Conservation (phyloP, 2,329 filamentous ascomycete genomes). For the Dryadomyces quercivorus region DNA sequence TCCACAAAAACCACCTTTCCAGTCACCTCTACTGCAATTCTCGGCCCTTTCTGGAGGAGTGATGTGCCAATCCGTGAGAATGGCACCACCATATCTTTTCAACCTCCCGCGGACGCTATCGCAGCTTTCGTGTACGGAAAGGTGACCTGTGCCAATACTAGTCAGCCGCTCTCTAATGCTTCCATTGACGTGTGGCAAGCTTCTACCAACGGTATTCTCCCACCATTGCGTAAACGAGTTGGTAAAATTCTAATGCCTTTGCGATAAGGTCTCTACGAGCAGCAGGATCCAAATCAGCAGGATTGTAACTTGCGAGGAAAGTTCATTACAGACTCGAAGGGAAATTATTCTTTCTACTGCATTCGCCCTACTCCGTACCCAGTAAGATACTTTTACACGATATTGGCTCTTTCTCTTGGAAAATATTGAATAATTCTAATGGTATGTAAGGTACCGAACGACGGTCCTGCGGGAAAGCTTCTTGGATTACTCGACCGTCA, state of each 20-base stretch:
- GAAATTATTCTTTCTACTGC: constrained; percentile 50
- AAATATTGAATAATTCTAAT: background rate
- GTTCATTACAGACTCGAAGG: constrained; percentile 28
- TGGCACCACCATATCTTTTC: constrained; percentile 39
- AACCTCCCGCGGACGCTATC: constrained; percentile 24
- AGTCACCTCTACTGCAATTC: constrained; percentile 40
- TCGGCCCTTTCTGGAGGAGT: constrained; percentile 55
- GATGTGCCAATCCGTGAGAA: constrained; percentile 46
- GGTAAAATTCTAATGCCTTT: background rate
- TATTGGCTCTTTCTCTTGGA: too few species aligned
- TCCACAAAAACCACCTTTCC: constrained; percentile 26
- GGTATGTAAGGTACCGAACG: constrained; percentile 1
- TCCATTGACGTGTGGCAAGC: constrained; percentile 52
- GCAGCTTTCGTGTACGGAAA: constrained; percentile 43
- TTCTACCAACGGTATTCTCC: constrained; percentile 33
- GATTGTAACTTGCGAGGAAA: constrained; percentile 13
- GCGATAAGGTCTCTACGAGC: constrained; percentile 43
- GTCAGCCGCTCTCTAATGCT: constrained; percentile 40
- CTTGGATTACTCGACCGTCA: constrained; percentile 23
- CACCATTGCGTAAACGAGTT: background rate
- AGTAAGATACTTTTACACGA: constrained; percentile 12
- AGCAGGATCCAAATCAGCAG: constrained; percentile 44
- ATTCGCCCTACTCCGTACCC: constrained; percentile 46
- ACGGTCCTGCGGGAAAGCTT: constrained; percentile 18
- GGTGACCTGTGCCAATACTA: constrained; percentile 26